Evolutionary conservation across 2,329 filamentous ascomycete species (phyloP).

Genomic region (Cladosporium velox): DNA sequence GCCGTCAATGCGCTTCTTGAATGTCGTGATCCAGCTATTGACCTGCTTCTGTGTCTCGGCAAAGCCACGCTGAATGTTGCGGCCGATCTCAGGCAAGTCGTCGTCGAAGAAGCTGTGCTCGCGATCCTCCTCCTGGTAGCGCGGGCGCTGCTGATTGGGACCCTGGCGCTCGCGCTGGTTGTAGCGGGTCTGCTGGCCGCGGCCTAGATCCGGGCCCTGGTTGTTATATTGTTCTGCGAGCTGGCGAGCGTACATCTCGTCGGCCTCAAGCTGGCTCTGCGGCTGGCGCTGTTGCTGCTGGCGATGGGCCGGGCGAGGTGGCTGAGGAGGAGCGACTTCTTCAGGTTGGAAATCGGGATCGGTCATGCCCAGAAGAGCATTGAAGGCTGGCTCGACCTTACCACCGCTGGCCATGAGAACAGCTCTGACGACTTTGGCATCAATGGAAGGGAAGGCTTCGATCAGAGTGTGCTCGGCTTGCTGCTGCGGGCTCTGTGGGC

Average conservation of each 20-base stretch:
- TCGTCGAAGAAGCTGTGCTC: slow-evolving; percentile 95
- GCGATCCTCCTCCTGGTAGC: slow-evolving; percentile 56
- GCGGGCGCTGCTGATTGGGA: slow-evolving; percentile 50
- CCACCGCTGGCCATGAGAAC: slow-evolving; percentile 84
- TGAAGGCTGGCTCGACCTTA: slow-evolving; percentile 89
- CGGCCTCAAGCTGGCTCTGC: slow-evolving; percentile 80
- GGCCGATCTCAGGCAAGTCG: slow-evolving; percentile 87
- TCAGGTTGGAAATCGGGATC: slow-evolving; percentile 55
- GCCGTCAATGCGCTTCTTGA: slow-evolving; percentile 93
- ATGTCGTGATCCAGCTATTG: slow-evolving; percentile 85
- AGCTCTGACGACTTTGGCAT: slow-evolving; percentile 78
- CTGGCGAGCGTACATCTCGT: slow-evolving; percentile 89
- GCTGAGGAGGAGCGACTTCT: slow-evolving; percentile 68
- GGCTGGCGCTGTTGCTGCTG: slow-evolving; percentile 48
- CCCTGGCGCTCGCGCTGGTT: slow-evolving; percentile 39
- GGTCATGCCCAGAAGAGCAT: slow-evolving; percentile 75
- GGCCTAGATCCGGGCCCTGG: slow-evolving; percentile 33
- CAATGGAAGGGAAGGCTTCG: slow-evolving; percentile 89
- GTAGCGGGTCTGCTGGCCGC: slow-evolving; percentile 31
- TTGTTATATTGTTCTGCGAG: slow-evolving; percentile 82
- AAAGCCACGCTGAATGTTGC: slow-evolving; percentile 93
- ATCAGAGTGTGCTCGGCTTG: slow-evolving; percentile 86
- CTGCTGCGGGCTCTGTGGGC: slow-evolving; percentile 77
- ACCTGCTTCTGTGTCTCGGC: slow-evolving; percentile 90
- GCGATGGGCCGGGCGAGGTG: slow-evolving; percentile 69